phyloP scores from a whole-genome alignment of 352 stramenopile species.

The Saprolegnia parasitica region DNA sequence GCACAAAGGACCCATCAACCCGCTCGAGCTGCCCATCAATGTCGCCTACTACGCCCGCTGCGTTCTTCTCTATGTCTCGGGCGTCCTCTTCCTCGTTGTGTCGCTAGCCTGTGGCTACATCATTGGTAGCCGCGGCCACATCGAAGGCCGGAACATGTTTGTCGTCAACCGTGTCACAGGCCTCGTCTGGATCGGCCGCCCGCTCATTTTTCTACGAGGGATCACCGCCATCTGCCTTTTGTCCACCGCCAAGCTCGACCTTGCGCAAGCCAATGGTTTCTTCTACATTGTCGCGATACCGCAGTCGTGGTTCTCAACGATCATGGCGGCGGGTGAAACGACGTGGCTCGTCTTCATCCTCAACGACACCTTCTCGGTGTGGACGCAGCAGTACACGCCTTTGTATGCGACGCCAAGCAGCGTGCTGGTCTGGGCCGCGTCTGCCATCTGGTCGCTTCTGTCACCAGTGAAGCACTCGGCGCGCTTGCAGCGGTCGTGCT shows the following conservation, averaged over 20 bases:
- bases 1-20: neutral
- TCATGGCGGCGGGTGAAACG: conserved; percentile 13
- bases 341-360: conserved; percentile 25
- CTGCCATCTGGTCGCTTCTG: conserved; percentile 3
- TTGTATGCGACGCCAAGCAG: conserved; percentile 13
- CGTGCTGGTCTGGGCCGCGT: neutral
- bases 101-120: neutral
- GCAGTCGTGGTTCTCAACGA: conserved; percentile 9
- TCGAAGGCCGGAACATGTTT: conserved; percentile 18
- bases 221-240: conserved; percentile 12
- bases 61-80: conserved; percentile 15
- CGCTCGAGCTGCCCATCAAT: conserved; percentile 24
- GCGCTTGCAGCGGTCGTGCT: neutral
- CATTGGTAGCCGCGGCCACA: neutral
- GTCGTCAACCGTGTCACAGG: conserved; percentile 20
- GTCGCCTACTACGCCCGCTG: conserved; percentile 22
- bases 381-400: conserved; percentile 4
- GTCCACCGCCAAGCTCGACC: conserved; percentile 8
- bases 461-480: neutral
- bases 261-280: neutral
- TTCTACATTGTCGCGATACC: neutral
- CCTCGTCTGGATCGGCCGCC: conserved; percentile 21
- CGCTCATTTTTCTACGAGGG: conserved; percentile 4
- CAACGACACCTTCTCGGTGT: conserved; percentile 17
- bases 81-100: conserved; percentile 10